These are phyloP conservation scores for Chalciporus sphaerocephalus DNA, from an alignment of 768 basidiomycete genomes.

Conservation along the genomic window DNA sequence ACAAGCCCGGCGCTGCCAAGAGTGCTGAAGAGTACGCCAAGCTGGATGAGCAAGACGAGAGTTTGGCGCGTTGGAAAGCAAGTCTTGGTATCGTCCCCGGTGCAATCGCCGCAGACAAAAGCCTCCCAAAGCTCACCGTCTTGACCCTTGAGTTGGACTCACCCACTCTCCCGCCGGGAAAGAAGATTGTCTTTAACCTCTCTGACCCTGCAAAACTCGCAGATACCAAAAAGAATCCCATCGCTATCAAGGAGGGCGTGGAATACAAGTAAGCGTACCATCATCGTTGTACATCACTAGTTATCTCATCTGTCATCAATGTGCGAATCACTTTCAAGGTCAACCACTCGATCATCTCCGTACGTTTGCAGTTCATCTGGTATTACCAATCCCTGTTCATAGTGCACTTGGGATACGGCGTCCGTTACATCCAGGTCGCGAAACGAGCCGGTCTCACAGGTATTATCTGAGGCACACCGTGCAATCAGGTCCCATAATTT, in stretches of 20 bases:
- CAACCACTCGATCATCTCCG: conserved; percentile 85
- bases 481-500: neutral
- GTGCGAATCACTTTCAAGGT: conserved; percentile 82
- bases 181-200: conserved; percentile 65
- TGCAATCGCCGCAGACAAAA: conserved; percentile 32
- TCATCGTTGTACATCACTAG: neutral
- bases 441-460: conserved; percentile 76
- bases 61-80: conserved; percentile 93
- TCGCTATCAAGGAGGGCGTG: conserved; percentile 77
- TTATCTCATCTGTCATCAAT: conserved; percentile 34
- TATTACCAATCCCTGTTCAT: conserved; percentile 6
- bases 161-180: conserved; percentile 58
- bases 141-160: conserved; percentile 76
- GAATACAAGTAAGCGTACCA: conserved; percentile 68
- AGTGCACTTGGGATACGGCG: conserved; percentile 48
- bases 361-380: conserved; percentile 29
- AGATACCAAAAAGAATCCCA: conserved; percentile 71
- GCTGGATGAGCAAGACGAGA: conserved; percentile 88
- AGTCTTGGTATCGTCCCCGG: conserved; percentile 78
- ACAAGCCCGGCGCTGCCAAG: conserved; percentile 68
- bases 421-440: conserved; percentile 85
- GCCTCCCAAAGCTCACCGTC: conserved; percentile 71
- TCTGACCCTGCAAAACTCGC: conserved; percentile 40
- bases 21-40: conserved; percentile 77
- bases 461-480: conserved; percentile 25